These are phyloP conservation scores for Malassezia globosa DNA, from an alignment of 1,284 basidiomycete genomes.

Conservation along the genomic window DNA sequence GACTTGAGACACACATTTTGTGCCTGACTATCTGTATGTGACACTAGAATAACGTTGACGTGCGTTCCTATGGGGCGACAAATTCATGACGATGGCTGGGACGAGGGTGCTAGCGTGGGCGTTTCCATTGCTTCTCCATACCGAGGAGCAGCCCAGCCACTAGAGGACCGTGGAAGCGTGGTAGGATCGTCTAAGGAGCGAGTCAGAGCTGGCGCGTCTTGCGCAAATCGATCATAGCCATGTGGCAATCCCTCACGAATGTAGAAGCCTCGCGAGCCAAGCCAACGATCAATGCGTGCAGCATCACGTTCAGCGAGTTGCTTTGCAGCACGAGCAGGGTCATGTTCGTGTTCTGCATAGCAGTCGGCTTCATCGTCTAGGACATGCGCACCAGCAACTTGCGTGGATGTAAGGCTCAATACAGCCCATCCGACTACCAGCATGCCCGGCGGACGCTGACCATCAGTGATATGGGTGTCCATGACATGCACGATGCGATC, in stretches of 20 bases:
- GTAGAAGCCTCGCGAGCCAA: not conserved
- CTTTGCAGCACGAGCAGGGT: not conserved
- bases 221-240: conserved; percentile 6
- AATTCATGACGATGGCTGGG: too few species aligned
- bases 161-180: conserved; percentile 11
- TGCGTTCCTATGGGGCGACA: too few species aligned
- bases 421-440: conserved; percentile 82
- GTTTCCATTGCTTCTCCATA: too few species aligned
- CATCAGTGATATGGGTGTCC: conserved; percentile 46
- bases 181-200: not conserved
- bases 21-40: too few species aligned
- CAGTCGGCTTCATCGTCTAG: conserved; percentile 48
- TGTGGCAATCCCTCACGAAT: conserved; percentile 10
- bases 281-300: conserved; percentile 14
- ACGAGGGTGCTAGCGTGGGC: too few species aligned
- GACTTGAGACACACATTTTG: too few species aligned
- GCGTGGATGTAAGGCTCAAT: conserved; percentile 51
- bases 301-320: conserved; percentile 14
- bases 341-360: not conserved
- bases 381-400: conserved; percentile 51
- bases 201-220: not conserved
- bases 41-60: conserved; percentile 12
- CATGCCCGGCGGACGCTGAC: conserved; percentile 71
- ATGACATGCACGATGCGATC: conserved; percentile 62
- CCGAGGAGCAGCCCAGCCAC: conserved; percentile 34